A percentile compares a stretch with the other conserved stretches of the same genome.
phyloP scores from a whole-genome alignment of 2,329 filamentous ascomycete genomes.

The Akanthomyces lecanii region DNA sequence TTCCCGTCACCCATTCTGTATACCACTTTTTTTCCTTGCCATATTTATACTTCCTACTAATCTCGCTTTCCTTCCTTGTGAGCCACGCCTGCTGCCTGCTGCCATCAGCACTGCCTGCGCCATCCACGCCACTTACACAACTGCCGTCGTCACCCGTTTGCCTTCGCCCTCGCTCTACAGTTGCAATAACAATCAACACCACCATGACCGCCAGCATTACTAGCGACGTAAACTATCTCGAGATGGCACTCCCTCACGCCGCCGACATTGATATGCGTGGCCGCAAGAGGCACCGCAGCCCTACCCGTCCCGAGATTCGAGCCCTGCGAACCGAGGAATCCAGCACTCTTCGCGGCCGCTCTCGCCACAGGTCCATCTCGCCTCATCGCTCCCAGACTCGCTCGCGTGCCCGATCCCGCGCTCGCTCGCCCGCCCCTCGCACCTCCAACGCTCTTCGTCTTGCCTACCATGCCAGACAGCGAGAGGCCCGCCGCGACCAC shows the following conservation, averaged over 20 bases:
- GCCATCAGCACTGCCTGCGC: background rate
- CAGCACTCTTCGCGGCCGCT: slow-evolving; percentile 40
- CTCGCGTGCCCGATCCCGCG: slow-evolving; percentile 32
- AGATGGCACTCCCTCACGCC: background rate
- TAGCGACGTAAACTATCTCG: slow-evolving; percentile 11
- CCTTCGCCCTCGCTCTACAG: background rate
- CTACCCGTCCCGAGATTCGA: slow-evolving; percentile 30
- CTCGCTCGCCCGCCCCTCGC: slow-evolving; percentile 30
- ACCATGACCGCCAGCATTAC: slow-evolving; percentile 5
- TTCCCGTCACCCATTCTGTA: background rate
- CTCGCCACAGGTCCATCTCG: slow-evolving; percentile 37
- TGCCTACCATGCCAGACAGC: slow-evolving; percentile 35
- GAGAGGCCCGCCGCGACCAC: slow-evolving; percentile 41
- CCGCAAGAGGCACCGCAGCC: slow-evolving; percentile 38
- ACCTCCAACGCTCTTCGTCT: slow-evolving; percentile 40
- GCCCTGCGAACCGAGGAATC: slow-evolving; percentile 36
- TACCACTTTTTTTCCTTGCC: background rate
- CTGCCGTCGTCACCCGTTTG: background rate
- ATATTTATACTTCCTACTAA: background rate
- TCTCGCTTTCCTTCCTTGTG: background rate
- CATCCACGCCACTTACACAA: slow-evolving; percentile 13
- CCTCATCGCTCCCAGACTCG: slow-evolving; percentile 27
- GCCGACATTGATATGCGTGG: slow-evolving; percentile 28
- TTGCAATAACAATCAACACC: background rate
- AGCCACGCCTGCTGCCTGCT: background rate